Evolutionary conservation across 2,329 filamentous ascomycete species (phyloP).

Genomic region (Camillea tinctor): DNA sequence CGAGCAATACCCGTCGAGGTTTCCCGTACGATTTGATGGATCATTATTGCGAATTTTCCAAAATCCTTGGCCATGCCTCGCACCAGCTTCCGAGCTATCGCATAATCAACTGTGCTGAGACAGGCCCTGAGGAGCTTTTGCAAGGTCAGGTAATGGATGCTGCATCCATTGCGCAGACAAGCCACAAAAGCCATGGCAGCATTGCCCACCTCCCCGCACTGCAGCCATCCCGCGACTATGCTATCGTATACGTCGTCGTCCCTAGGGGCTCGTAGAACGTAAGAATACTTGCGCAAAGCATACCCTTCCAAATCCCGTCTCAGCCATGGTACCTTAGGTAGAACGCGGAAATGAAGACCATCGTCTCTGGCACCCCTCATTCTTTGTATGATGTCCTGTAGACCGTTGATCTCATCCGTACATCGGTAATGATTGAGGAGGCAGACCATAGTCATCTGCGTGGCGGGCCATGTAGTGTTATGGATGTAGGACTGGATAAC

Average conservation of each 20-base stretch:
- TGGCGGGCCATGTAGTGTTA: conserved; percentile 44
- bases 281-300: conserved; percentile 29
- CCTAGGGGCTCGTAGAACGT: conserved; percentile 41
- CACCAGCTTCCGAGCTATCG: conserved; percentile 23
- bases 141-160: conserved; percentile 23
- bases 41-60: conserved; percentile 16
- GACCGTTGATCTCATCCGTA: conserved; percentile 40
- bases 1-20: conserved; percentile 15
- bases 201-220: conserved; percentile 36
- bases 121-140: conserved; percentile 26
- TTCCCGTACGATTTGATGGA: conserved; percentile 15
- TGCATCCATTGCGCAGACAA: conserved; percentile 23
- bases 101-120: conserved; percentile 20
- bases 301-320: conserved; percentile 24
- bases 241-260: conserved; percentile 42
- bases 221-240: conserved; percentile 48
- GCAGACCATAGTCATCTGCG: conserved; percentile 47
- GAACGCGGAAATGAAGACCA: conserved; percentile 20
- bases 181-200: conserved; percentile 30
- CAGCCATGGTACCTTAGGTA: conserved; percentile 32
- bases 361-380: conserved; percentile 43
- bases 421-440: conserved; percentile 51
- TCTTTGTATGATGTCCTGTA: conserved; percentile 45
- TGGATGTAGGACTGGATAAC: conserved; percentile 52
- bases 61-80: conserved; percentile 24